Percentiles rank a stretch among this genome's conserved stretches.
phyloP scores from a whole-genome alignment of 2,329 filamentous ascomycete species.

The Monosporascus sp. region DNA sequence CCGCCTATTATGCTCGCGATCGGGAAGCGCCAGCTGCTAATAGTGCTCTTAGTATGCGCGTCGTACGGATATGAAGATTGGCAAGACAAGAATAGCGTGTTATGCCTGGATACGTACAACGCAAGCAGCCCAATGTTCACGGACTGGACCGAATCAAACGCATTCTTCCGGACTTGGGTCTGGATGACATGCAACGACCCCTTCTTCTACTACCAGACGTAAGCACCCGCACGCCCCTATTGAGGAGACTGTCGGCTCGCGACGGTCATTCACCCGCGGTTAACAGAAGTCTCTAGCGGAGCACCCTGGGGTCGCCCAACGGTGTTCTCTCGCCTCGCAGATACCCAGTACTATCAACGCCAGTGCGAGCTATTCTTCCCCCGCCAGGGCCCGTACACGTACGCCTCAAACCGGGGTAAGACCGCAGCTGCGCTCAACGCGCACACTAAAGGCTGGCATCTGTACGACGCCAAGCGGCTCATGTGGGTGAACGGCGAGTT shows the following conservation, averaged over 20 bases:
- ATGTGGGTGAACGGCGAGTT: conserved; percentile 54
- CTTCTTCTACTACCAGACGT: conserved; percentile 52
- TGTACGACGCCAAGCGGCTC: conserved; percentile 45
- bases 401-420: conserved; percentile 37
- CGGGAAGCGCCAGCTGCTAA: not conserved
- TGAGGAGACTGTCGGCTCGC: too few species aligned
- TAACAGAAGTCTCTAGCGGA: conserved; percentile 24
- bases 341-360: conserved; percentile 45
- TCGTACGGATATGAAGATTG: conserved; percentile 41
- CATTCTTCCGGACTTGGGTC: conserved; percentile 46
- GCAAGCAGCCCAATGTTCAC: conserved; percentile 42
- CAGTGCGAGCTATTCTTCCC: conserved; percentile 55
- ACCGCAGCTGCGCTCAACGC: conserved; percentile 44
- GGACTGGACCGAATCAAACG: conserved; percentile 41
- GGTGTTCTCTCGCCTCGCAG: conserved; percentile 48
- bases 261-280: too few species aligned
- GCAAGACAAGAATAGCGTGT: conserved; percentile 32
- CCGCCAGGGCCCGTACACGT: conserved; percentile 40
- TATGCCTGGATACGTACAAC: conserved; percentile 52
- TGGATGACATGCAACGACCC: conserved; percentile 62
- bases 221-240: conserved; percentile 9
- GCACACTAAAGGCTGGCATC: conserved; percentile 50
- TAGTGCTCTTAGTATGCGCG: conserved; percentile 27
- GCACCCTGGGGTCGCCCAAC: conserved; percentile 38
- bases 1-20: not conserved